phyloP scores from a whole-genome alignment of 129 eudicot genomes.

The Oenanthe sinensis region DNA sequence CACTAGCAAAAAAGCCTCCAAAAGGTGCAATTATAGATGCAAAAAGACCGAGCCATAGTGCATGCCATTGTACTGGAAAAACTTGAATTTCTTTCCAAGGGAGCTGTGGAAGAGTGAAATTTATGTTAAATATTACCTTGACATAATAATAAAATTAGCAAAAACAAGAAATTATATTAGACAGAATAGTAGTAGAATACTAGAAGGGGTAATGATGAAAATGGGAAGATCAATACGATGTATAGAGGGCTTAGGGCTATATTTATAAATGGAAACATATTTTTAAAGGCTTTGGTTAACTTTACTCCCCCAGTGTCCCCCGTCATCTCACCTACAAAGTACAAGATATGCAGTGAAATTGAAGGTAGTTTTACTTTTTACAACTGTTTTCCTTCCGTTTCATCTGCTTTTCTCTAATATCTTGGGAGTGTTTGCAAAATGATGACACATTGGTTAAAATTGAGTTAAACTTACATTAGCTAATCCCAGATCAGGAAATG shows the following conservation, averaged over 20 bases:
- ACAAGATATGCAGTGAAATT: not conserved
- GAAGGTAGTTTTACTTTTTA: not conserved
- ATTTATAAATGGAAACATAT: not conserved
- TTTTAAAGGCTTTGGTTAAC: not conserved
- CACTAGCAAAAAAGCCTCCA: constrained; percentile 98
- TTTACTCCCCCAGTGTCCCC: too few species aligned
- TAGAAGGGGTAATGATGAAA: not conserved
- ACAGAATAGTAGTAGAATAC: not conserved
- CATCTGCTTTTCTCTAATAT: not conserved
- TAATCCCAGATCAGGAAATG: not conserved
- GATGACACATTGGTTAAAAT: not conserved
- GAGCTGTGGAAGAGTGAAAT: constrained; percentile 37
- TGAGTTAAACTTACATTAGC: not conserved
- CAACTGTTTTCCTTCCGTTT: not conserved
- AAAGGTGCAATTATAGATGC: constrained; percentile 97
- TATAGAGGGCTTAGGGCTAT: not conserved
- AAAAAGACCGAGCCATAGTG: constrained; percentile 83
- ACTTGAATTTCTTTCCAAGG: constrained; percentile 78
- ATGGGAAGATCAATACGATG: not conserved
- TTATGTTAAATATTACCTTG: not conserved
- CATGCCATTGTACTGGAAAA: constrained; percentile 97
- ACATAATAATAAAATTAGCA: not conserved
- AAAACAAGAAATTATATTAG: not conserved
- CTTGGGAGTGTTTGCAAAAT: not conserved
- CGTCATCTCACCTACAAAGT: not conserved